phyloP scores from a whole-genome alignment of 2,329 filamentous ascomycete species.

The Paracoccidioides brasiliensis region DNA sequence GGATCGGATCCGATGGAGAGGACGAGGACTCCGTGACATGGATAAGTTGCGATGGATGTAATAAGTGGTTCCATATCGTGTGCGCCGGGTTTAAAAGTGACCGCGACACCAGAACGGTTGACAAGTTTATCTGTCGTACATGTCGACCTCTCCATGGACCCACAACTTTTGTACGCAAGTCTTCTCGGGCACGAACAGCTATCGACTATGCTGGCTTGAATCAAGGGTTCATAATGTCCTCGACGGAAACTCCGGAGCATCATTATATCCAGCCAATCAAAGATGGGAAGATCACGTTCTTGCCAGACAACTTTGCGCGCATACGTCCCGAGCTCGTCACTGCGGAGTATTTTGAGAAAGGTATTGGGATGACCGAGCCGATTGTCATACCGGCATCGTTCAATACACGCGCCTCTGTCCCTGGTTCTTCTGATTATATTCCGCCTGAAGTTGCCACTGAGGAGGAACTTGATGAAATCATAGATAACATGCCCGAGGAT shows the following conservation, averaged over 20 bases:
- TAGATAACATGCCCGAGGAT: slow-evolving; percentile 26
- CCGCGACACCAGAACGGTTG: slow-evolving; percentile 50
- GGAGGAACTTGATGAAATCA: slow-evolving; percentile 22
- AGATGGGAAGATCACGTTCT: slow-evolving; percentile 48
- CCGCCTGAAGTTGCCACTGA: slow-evolving; percentile 24
- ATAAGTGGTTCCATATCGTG: slow-evolving; percentile 54
- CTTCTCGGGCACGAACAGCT: slow-evolving; percentile 48
- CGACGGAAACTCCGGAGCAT: slow-evolving; percentile 51
- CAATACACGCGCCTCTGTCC: slow-evolving; percentile 41
- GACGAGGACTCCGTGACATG: slow-evolving; percentile 44
- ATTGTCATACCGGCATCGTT: slow-evolving; percentile 50
- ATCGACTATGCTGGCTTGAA: slow-evolving; percentile 58
- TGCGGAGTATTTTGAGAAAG: slow-evolving; percentile 49
- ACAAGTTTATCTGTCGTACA: slow-evolving; percentile 51
- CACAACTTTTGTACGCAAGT: slow-evolving; percentile 56
- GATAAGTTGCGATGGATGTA: slow-evolving; percentile 57
- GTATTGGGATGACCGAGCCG: slow-evolving; percentile 52
- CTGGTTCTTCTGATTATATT: slow-evolving; percentile 12
- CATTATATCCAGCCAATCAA: slow-evolving; percentile 57
- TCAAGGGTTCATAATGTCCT: slow-evolving; percentile 52
- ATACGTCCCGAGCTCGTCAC: slow-evolving; percentile 52
- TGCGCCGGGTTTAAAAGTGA: slow-evolving; percentile 55
- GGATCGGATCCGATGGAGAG: slow-evolving; percentile 37
- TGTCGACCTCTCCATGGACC: slow-evolving; percentile 49
- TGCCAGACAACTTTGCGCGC: slow-evolving; percentile 49